Percentiles rank a stretch among this genome's conserved stretches.
Conservation (phyloP, 2,329 filamentous ascomycete genomes). For the Clonostachys rhizophaga region DNA sequence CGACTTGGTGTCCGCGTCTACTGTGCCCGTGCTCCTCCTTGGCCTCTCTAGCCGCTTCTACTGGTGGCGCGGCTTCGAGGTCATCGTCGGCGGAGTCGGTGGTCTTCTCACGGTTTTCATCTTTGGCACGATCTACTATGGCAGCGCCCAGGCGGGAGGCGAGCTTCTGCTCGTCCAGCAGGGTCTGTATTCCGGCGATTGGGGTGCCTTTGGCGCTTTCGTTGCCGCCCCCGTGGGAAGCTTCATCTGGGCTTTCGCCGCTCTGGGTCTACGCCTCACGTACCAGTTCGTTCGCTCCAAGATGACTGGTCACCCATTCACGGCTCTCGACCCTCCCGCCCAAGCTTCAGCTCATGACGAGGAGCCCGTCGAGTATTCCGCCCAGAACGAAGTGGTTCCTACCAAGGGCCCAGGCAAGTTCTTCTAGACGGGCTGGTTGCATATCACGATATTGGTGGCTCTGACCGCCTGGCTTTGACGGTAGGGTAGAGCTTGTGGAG, state of each 20-base stretch:
- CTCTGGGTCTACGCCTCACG: slow-evolving; percentile 53
- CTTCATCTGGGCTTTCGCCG: slow-evolving; percentile 64
- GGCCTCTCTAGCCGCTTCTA: slow-evolving; percentile 66
- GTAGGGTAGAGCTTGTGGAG: too few relatives aligned
- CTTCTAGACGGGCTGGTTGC: slow-evolving; percentile 28
- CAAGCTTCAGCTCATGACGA: slow-evolving; percentile 10
- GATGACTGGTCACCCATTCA: slow-evolving; percentile 56
- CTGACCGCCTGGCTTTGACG: too few relatives aligned
- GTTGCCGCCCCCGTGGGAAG: slow-evolving; percentile 75
- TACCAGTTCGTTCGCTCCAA: slow-evolving; percentile 56
- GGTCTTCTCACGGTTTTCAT: slow-evolving; percentile 77
- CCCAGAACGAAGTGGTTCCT: slow-evolving; percentile 17
- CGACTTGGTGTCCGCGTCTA: slow-evolving; percentile 71
- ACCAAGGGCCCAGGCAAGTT: slow-evolving; percentile 45
- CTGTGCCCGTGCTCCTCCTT: slow-evolving; percentile 71
- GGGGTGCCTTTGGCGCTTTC: slow-evolving; percentile 80
- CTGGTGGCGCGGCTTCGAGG: slow-evolving; percentile 78
- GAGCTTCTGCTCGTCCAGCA: slow-evolving; percentile 67
- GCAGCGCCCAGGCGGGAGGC: slow-evolving; percentile 56
- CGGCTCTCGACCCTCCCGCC: slow-evolving; percentile 57
- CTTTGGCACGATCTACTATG: slow-evolving; percentile 76
- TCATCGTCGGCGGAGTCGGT: slow-evolving; percentile 71
- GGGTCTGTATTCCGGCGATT: slow-evolving; percentile 72
- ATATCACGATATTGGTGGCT: too few relatives aligned
- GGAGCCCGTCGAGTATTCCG: slow-evolving; percentile 13